Conservation (phyloP, 2,329 filamentous ascomycete species). For the Neodidymelliopsis sp. region DNA sequence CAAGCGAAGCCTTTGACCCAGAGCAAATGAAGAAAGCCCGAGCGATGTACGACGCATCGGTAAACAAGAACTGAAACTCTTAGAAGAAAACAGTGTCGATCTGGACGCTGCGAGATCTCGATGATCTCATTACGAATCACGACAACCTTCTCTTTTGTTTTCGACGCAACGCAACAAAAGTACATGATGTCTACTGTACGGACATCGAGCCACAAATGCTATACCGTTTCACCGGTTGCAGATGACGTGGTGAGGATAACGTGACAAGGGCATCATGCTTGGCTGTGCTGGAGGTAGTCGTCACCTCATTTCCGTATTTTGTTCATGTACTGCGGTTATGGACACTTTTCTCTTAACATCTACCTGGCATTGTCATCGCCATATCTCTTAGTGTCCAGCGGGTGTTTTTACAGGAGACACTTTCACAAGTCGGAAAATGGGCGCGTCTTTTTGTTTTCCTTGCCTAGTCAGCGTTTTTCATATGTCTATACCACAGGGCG, state of each 20-base stretch:
- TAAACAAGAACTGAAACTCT: slow-evolving; percentile 21
- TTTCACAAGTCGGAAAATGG: slow-evolving; percentile 38
- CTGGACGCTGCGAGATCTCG: background rate
- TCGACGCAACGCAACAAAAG: slow-evolving; percentile 24
- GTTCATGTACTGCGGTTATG: slow-evolving; percentile 6
- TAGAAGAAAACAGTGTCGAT: background rate
- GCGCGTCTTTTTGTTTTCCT: slow-evolving; percentile 18
- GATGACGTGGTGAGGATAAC: background rate
- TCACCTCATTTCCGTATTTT: slow-evolving; percentile 6
- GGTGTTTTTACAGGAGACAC: slow-evolving; percentile 38
- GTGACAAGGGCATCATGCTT: background rate
- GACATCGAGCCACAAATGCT: slow-evolving; percentile 1
- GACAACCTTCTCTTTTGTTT: slow-evolving; percentile 24
- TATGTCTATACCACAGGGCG: slow-evolving; percentile 32
- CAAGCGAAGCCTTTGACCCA: slow-evolving; percentile 40
- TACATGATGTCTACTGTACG: slow-evolving; percentile 2
- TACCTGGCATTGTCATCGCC: background rate
- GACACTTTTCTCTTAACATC: background rate
- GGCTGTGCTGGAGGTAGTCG: background rate
- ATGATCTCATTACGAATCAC: slow-evolving; percentile 27
- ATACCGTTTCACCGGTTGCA: background rate
- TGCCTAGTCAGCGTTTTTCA: slow-evolving; percentile 20
- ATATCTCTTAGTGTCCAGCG: slow-evolving; percentile 18
- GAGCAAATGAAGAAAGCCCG: slow-evolving; percentile 49
- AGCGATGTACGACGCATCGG: slow-evolving; percentile 43